A percentile compares a stretch with the other conserved stretches of the same genome.
These are phyloP conservation scores for Globisporangium spinosum DNA, from an alignment of 352 stramenopile genomes.

Conservation along the genomic window DNA sequence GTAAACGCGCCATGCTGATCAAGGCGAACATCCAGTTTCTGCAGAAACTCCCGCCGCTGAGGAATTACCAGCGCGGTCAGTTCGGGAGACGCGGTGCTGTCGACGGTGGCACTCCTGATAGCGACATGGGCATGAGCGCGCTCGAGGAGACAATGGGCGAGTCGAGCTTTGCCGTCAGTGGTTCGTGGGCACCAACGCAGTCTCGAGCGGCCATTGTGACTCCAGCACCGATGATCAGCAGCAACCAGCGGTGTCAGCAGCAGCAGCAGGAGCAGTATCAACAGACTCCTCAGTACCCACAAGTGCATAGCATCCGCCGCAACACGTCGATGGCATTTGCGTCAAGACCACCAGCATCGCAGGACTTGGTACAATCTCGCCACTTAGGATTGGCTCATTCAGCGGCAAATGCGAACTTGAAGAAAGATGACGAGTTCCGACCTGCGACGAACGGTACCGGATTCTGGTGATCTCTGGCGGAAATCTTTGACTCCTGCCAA, in stretches of 20 bases:
- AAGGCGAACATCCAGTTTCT: slow-evolving; percentile 58
- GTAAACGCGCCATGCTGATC: slow-evolving; percentile 60
- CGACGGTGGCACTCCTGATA: slow-evolving; percentile 41
- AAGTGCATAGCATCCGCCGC: background rate
- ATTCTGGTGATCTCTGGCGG: slow-evolving; percentile 7
- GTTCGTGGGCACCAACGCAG: slow-evolving; percentile 24
- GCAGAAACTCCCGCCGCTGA: slow-evolving; percentile 58
- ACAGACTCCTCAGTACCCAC: slow-evolving; percentile 6
- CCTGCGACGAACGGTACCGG: slow-evolving; percentile 27
- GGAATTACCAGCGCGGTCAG: slow-evolving; percentile 54
- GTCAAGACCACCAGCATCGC: slow-evolving; percentile 1
- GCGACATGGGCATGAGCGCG: slow-evolving; percentile 46
- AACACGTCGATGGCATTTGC: slow-evolving; percentile 12
- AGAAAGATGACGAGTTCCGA: slow-evolving; percentile 54
- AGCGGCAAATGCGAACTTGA: slow-evolving; percentile 22
- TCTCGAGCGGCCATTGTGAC: slow-evolving; percentile 41
- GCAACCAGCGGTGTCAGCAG: slow-evolving; percentile 2
- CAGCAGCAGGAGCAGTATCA: slow-evolving; percentile 9
- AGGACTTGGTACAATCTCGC: slow-evolving; percentile 15
- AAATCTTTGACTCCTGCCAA: background rate
- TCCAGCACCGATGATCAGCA: slow-evolving; percentile 15
- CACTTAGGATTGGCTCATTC: slow-evolving; percentile 17
- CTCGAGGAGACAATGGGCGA: slow-evolving; percentile 67
- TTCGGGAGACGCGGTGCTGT: slow-evolving; percentile 61
- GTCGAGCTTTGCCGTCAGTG: slow-evolving; percentile 55